Evolutionary conservation across 2,329 filamentous ascomycete genomes (phyloP).

Genomic region (Ophiostoma fasciatum): DNA sequence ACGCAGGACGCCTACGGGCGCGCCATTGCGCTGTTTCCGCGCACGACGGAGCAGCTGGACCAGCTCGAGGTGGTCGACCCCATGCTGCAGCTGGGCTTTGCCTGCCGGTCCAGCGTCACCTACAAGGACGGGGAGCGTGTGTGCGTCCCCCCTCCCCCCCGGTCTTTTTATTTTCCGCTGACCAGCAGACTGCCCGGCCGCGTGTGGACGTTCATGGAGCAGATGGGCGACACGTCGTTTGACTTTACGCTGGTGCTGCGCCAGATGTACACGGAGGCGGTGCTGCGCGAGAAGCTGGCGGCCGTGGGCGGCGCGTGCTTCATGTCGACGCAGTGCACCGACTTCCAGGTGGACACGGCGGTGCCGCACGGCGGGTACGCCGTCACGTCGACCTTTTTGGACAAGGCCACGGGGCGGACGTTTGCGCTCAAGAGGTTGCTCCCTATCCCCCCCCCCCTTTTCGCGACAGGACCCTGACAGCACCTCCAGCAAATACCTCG

Average conservation of each 20-base stretch:
- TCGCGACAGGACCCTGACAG: background rate
- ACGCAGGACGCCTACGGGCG: slow-evolving; percentile 36
- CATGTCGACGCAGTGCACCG: slow-evolving; percentile 21
- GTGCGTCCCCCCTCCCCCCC: too few relatives aligned
- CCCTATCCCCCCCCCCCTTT: too few relatives aligned
- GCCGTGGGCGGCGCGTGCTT: slow-evolving; percentile 22
- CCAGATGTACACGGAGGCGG: slow-evolving; percentile 39
- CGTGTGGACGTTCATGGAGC: slow-evolving; percentile 37
- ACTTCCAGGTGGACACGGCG: slow-evolving; percentile 29
- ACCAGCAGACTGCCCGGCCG: slow-evolving; percentile 24
- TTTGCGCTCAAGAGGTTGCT: slow-evolving; percentile 42
- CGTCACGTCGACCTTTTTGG: slow-evolving; percentile 71
- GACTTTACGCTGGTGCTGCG: slow-evolving; percentile 38
- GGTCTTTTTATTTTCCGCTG: too few relatives aligned
- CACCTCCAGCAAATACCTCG: slow-evolving; percentile 27
- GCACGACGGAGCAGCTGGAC: slow-evolving; percentile 35
- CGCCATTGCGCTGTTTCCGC: slow-evolving; percentile 37
- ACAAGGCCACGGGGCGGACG: slow-evolving; percentile 63
- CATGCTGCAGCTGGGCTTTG: slow-evolving; percentile 36
- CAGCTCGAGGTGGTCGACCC: slow-evolving; percentile 33
- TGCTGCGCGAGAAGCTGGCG: slow-evolving; percentile 28
- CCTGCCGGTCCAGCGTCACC: slow-evolving; percentile 31
- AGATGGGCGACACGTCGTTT: slow-evolving; percentile 35
- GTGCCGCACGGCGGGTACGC: slow-evolving; percentile 86
- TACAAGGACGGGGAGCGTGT: slow-evolving; percentile 33